These are phyloP conservation scores for Polysphondylium violaceum DNA, from an alignment of 78 protist species.

Conservation along the genomic window DNA sequence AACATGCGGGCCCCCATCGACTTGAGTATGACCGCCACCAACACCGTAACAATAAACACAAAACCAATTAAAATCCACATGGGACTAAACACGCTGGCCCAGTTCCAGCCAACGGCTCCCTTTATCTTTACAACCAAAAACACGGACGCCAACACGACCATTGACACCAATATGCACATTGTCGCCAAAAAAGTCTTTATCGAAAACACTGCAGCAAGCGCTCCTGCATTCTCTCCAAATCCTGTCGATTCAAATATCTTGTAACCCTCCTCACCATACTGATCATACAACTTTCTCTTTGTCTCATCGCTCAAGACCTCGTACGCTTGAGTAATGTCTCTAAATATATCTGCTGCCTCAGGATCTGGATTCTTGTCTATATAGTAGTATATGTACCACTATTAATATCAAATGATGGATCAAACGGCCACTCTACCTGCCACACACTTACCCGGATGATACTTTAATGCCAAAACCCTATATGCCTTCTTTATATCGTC, in stretches of 20 bases:
- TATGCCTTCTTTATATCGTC: conserved; percentile 63
- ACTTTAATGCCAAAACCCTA: conserved; percentile 34
- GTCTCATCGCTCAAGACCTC: conserved; percentile 92
- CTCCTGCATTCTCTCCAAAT: conserved; percentile 42
- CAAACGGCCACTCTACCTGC: neutral
- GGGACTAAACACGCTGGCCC: conserved; percentile 57
- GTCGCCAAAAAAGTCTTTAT: neutral
- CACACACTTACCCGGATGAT: conserved; percentile 61
- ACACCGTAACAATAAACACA: neutral
- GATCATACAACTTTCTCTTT: conserved; percentile 94
- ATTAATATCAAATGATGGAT: neutral
- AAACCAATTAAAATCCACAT: conserved; percentile 9
- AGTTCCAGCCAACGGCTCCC: conserved; percentile 33
- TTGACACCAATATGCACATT: conserved; percentile 18
- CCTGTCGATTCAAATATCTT: conserved; percentile 34
- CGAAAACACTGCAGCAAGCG: neutral
- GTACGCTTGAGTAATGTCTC: conserved; percentile 91
- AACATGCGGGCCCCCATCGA: neutral
- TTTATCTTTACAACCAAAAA: conserved; percentile 27
- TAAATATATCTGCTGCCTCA: conserved; percentile 85
- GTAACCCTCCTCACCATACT: conserved; percentile 65
- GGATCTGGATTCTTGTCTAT: conserved; percentile 62
- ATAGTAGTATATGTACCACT: neutral
- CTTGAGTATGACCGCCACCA: neutral
- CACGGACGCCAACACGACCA: conserved; percentile 5